Evolutionary conservation across 2,329 filamentous ascomycete genomes (phyloP).

Genomic region (Ophiostoma ulmi): DNA sequence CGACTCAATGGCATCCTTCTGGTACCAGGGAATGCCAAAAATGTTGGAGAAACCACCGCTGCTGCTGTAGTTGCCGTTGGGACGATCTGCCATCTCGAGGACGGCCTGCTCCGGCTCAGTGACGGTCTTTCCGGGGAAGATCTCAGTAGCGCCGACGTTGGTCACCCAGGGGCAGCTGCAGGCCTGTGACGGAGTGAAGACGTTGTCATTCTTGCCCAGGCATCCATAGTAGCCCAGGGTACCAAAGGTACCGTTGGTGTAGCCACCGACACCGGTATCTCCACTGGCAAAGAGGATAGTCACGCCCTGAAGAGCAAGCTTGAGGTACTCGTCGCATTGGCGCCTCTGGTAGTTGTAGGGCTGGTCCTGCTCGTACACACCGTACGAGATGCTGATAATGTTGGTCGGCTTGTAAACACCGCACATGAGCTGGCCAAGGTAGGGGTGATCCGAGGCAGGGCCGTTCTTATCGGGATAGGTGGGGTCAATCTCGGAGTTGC

Average conservation of each 20-base stretch:
- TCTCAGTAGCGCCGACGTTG: conserved; percentile 46
- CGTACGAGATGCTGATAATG: conserved; percentile 54
- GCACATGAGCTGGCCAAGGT: conserved; percentile 37
- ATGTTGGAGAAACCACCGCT: conserved; percentile 46
- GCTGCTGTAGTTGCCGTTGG: conserved; percentile 32
- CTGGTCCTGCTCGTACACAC: conserved; percentile 49
- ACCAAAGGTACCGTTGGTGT: conserved; percentile 26
- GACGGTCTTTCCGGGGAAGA: conserved; percentile 32
- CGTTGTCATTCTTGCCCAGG: conserved; percentile 33
- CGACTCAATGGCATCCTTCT: conserved; percentile 37
- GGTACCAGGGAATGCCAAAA: conserved; percentile 42
- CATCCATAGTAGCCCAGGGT: conserved; percentile 32
- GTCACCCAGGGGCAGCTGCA: conserved; percentile 45
- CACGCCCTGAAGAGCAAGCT: conserved; percentile 44
- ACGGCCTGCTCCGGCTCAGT: not conserved
- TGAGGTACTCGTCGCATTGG: conserved; percentile 49
- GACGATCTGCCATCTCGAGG: conserved; percentile 26
- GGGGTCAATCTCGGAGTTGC: conserved; percentile 37
- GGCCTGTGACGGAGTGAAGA: conserved; percentile 27
- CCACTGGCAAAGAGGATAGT: conserved; percentile 41
- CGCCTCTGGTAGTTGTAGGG: conserved; percentile 50
- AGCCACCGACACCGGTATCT: conserved; percentile 38
- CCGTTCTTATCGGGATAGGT: conserved; percentile 33
- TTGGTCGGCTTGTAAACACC: conserved; percentile 46
- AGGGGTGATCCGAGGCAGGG: conserved; percentile 42